Evolutionary conservation across 139 green algal genomes (phyloP), one percentile per base, ranked within the genome.

Genomic region (Limnomonas spitsbergensis): DNA sequence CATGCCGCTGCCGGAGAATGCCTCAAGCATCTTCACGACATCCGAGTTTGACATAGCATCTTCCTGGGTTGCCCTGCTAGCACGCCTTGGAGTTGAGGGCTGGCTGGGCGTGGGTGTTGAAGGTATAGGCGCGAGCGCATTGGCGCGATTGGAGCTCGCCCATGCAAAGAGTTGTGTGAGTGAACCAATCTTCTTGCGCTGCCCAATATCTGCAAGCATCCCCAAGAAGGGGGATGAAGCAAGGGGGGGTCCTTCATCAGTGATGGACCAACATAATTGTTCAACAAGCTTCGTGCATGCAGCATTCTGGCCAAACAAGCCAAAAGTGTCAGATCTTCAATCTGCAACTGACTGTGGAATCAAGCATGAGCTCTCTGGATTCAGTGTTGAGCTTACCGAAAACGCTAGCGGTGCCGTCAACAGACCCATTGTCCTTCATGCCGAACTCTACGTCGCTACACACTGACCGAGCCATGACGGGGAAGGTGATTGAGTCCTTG

Each of bases 361-460:
- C n/a, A n/a, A n/a, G n/a, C n/a, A n/a, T n/a, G n/a, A n/a, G n/a
- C n/a, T n/a, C n/a, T n/a, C n/a, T n/a, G n/a, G n/a, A n/a, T n/a
- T n/a, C n/a, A 61, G 14, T 20, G 14, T 61, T 20, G 14, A 20
- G 47, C 56, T 34, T 70, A 70, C 68, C 68, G 7, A 74, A 47
- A 32, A 74, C 68, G 24, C 68, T 74, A 4, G 68, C 68, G 26
- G 6, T 47, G 36, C 68, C 68, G 36, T 47, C 68, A 3, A 53
- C 68, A 47, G 68, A 74, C 29, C 7, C 36, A 26, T n/a, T 74
- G 35, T 47, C 68, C 14, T 74, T 47, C 35, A 47, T 53, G 35
- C 29, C 68, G 42, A 74, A 74, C 7, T 74, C 68, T n/a, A 47
- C 29, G 36, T 74, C 68, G 36, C 68, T 74, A 32, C 36, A 74